Base-by-base conservation (phyloP, 768 basidiomycete genomes). In the Sutorius australiensis region DNA sequence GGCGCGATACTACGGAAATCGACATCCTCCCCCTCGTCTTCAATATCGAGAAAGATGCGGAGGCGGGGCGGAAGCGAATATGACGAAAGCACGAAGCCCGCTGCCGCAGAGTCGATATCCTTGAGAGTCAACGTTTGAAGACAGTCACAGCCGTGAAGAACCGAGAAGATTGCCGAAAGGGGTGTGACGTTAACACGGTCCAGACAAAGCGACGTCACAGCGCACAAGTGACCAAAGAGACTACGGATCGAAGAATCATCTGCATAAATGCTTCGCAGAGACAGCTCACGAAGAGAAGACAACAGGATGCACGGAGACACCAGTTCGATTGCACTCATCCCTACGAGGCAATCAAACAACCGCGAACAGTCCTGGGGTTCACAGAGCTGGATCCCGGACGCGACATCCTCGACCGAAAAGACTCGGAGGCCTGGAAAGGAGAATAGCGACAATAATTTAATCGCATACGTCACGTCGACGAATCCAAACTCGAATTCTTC, bases 331-430 rank as follows among this genome's bases (percentile, higher is more conserved):
- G 39, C 33, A 19, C 27, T 39, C 51, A 46, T 48, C 19, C 37
- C 47, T 33, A 53, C 54, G 30, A 81, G 56, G 65, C 66, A 71
- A 17, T 69, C 59, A 30, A 81, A 48, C 24, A 82, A 40, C 0
- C 50, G 57, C 6, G 72, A 67, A 6, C 72, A 68, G 55, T 81
- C 74, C 28, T 67, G 68, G 8, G 44, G 54, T 3, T 69, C 63
- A 21, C 56, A 53, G 3, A 68, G 69, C 50, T 67, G 72, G 34
- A 81, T 62, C 28, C 64, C 70, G 7, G 62, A 67, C 0, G 74
- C 71, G 6, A 82, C 67, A 54, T 81, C 80, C 60, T 83, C 80
- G 21, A 83, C 51, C 13, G 65, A 59, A 13, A 83, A 57, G 8
- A 64, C 60, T 8, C 58, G 49, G 13, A 83, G 61, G 4, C 61